Evolutionary conservation across 495 filamentous ascomycete species (phyloP), one percentile per base, ranked within the genome.

Genomic region (Pseudoneurospora amorphoporcata): DNA sequence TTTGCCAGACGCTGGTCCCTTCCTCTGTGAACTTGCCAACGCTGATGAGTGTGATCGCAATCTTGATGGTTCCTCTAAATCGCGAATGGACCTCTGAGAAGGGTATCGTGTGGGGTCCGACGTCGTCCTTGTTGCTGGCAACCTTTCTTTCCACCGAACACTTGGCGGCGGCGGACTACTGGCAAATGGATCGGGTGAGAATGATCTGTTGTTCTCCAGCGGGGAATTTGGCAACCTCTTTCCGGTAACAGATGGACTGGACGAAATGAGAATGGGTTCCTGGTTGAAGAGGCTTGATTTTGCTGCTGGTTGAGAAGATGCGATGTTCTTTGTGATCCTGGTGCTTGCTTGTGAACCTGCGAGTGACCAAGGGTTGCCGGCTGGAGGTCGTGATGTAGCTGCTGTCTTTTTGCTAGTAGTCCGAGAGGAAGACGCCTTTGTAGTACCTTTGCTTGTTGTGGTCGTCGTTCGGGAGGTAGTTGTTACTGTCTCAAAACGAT

Each of bases 331-430:
- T 74, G 75, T 77, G 70, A 73, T 70, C 71, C 75, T 83, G 58
- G 78, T 74, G 75, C 73, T 82, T 73, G 29, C 71, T 71, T 81
- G 81, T 79, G 81, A 84, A 78, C 79, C 74, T 23, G 84, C 78
- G 41, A 84, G 75, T 19, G 81, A 83, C 84, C 84, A 86, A 10
- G 84, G 82, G 69, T 83, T 84, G 68, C 37, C 77, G 2, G 77
- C 61, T 41, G 78, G 73, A 40, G 38, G 71, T 29, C 19, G 68
- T 70, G 37, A 71, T 39, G 37, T 68, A 71, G 58, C 35, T 72
- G 73, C 29, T 73, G 38, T 35, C 58, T 73, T 73, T 78, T n/a
- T 72, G 76, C 32, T 35, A 32, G 53, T 61, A 65, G 29, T 65
- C 29, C 53, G 14, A 7, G 53, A 35, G 53, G 53, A 65, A 65